These are phyloP conservation scores for Apostasia shenzhenica DNA, from an alignment of 106 monocot genomes.

Conservation along the genomic window DNA sequence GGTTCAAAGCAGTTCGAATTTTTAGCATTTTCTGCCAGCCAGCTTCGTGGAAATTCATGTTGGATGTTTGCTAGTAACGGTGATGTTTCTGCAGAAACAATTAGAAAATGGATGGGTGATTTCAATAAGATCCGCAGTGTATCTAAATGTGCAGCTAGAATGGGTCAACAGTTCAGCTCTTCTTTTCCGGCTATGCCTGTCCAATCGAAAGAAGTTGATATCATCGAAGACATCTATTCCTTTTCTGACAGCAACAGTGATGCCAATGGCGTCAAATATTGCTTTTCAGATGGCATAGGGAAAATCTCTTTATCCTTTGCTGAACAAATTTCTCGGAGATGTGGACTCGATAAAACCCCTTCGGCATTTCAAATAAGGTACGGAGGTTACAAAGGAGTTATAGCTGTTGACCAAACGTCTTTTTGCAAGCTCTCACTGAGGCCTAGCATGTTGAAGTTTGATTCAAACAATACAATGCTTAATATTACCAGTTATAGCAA, in stretches of 20 bases:
- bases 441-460: conserved; percentile 86
- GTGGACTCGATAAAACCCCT: conserved; percentile 51
- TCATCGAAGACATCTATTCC: conserved; percentile 70
- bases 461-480: conserved; percentile 75
- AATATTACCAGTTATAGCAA: conserved; percentile 69
- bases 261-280: conserved; percentile 62
- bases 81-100: conserved; percentile 37
- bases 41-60: conserved; percentile 73
- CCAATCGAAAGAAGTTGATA: conserved; percentile 34
- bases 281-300: conserved; percentile 98
- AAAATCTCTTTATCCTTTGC: conserved; percentile 81
- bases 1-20: conserved; percentile 88
- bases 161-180: conserved; percentile 97
- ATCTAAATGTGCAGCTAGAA: conserved; percentile 97
- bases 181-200: conserved; percentile 63
- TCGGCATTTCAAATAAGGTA: conserved; percentile 98
- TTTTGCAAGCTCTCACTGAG: conserved; percentile 77
- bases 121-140: conserved; percentile 68
- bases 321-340: conserved; percentile 46
- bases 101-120: conserved; percentile 93
- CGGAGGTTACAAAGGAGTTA: conserved; percentile 94
- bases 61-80: conserved; percentile 98
- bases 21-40: conserved; percentile 96
- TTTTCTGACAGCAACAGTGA: conserved; percentile 43
- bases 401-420: conserved; percentile 67